phyloP scores from a whole-genome alignment of 306 rosid genomes.

The Chamaecrista fasciculata region DNA sequence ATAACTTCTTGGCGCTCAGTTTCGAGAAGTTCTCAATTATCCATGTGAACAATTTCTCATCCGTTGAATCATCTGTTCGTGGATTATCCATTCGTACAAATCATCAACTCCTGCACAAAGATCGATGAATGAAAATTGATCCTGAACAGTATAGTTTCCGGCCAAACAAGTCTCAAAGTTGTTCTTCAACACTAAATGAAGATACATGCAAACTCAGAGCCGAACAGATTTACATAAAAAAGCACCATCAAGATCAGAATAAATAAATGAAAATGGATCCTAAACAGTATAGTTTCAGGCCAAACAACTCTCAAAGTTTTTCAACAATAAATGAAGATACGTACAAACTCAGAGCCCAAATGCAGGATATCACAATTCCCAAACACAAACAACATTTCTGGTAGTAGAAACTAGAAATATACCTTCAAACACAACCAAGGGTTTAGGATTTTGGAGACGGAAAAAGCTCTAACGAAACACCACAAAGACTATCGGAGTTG shows the following conservation, averaged over 20 bases:
- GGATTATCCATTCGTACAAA: constrained; percentile 15
- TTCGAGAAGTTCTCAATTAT: constrained; percentile 22
- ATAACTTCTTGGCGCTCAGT: background rate
- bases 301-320: no score
- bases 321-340: no score
- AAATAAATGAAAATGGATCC: background rate
- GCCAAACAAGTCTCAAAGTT: background rate
- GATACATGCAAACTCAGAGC: background rate
- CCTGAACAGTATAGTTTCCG: background rate
- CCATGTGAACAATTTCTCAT: constrained; percentile 29
- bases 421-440: no score
- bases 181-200: background rate
- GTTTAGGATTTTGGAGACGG: no score
- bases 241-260: background rate
- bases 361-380: no score
- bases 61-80: background rate
- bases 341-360: no score
- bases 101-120: background rate
- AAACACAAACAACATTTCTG: no score
- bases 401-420: no score
- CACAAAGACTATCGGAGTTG: no score
- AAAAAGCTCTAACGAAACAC: no score
- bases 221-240: background rate
- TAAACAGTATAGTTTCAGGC: background rate
- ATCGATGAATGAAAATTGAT: no score